A percentile compares a stretch with the other conserved stretches of the same genome.
Evolutionary conservation across 2,329 filamentous ascomycete genomes (phyloP).

Genomic region (Alternaria sp.): DNA sequence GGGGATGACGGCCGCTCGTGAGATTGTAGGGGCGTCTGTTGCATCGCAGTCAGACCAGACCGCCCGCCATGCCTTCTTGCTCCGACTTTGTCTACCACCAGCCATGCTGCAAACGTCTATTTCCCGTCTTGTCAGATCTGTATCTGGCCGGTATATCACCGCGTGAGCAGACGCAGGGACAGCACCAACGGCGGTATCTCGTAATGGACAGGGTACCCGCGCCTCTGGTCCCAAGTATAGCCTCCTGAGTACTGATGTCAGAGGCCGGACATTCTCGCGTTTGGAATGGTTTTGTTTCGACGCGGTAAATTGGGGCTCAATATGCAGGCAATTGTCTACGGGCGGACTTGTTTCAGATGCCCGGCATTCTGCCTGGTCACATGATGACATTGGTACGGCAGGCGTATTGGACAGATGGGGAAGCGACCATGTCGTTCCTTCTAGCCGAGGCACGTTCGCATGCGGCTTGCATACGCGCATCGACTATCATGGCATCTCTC

Average conservation of each 20-base stretch:
- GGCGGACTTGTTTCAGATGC: constrained; percentile 23
- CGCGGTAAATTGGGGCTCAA: constrained; percentile 17
- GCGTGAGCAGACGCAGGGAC: constrained; percentile 28
- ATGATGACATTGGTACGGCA: constrained; percentile 11
- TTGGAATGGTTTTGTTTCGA: background rate
- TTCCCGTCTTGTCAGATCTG: constrained; percentile 9
- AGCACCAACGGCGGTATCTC: constrained; percentile 9
- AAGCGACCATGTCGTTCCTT: constrained; percentile 19
- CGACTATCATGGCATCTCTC: constrained; percentile 20
- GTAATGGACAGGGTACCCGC: constrained; percentile 9
- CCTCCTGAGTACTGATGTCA: constrained; percentile 1
- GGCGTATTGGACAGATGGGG: constrained; percentile 13
- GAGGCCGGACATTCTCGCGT: constrained; percentile 1
- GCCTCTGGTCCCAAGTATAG: constrained; percentile 10
- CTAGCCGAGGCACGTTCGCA: constrained; percentile 25
- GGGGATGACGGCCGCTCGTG: constrained; percentile 24
- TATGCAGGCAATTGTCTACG: constrained; percentile 23
- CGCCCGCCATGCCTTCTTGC: background rate
- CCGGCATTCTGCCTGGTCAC: constrained; percentile 14
- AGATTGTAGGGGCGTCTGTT: constrained; percentile 13
- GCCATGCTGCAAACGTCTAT: background rate
- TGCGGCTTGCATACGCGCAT: background rate
- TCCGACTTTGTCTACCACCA: background rate
- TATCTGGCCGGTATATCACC: constrained; percentile 12
- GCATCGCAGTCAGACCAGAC: constrained; percentile 17